Evolutionary conservation across 345 rosid genomes (phyloP).

Genomic region (Mangifera indica): DNA sequence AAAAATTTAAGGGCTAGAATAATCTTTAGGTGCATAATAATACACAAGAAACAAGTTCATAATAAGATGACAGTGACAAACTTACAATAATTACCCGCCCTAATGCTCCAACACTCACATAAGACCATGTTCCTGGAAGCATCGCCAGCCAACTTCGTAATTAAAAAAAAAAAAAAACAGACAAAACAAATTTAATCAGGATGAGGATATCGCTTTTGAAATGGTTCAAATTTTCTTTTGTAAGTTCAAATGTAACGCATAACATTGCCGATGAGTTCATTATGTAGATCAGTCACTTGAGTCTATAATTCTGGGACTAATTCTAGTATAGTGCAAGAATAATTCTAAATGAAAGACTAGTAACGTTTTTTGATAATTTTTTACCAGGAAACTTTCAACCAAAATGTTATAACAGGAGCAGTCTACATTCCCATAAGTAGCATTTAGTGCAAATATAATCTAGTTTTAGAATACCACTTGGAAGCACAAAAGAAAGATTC

Average conservation of each 20-base stretch:
- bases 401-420: neutral
- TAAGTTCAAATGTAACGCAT: neutral
- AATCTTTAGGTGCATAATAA: neutral
- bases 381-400: neutral
- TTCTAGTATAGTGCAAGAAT: neutral
- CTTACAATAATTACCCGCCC: slow-evolving; percentile 93
- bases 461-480: neutral
- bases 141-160: slow-evolving; percentile 89
- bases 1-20: neutral
- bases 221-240: neutral
- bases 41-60: neutral
- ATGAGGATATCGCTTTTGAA: neutral
- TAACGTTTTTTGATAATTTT: neutral
- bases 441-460: neutral
- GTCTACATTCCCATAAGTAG: neutral
- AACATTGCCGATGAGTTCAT: neutral
- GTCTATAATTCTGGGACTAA: neutral
- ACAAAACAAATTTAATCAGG: slow-evolving; percentile 10
- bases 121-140: slow-evolving; percentile 99
- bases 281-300: neutral
- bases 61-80: slow-evolving; percentile 12
- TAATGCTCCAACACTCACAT: slow-evolving; percentile 95
- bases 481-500: neutral
- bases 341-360: neutral
- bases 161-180: neutral